Percentiles rank a stretch among this genome's conserved stretches.
Conservation (phyloP, 2,329 filamentous ascomycete genomes). For the Clonostachys rosea region DNA sequence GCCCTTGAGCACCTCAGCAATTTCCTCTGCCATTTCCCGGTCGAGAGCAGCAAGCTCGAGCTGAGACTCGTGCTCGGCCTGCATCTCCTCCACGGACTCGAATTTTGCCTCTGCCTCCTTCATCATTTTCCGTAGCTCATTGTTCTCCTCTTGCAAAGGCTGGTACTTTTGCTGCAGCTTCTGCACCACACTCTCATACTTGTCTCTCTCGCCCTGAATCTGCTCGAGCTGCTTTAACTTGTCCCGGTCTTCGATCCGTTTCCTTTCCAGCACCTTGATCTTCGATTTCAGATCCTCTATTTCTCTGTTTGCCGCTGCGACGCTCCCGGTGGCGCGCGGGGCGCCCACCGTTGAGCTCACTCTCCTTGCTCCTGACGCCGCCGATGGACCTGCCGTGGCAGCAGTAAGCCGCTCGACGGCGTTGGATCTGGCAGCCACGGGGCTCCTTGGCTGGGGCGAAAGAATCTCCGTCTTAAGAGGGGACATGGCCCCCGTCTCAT, state of each 20-base stretch:
- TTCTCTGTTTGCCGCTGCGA: constrained; percentile 56
- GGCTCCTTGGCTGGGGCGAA: constrained; percentile 44
- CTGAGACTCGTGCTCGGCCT: constrained; percentile 80
- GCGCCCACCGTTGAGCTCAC: constrained; percentile 13
- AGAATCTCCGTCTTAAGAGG: constrained; percentile 46
- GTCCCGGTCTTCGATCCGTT: constrained; percentile 79
- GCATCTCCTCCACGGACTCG: constrained; percentile 62
- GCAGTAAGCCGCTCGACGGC: constrained; percentile 47
- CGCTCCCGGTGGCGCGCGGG: constrained; percentile 27
- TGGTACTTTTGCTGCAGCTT: constrained; percentile 89
- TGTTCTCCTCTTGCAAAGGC: constrained; percentile 74
- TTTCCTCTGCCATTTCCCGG: constrained; percentile 94
- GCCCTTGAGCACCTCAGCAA: constrained; percentile 72
- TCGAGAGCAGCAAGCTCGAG: constrained; percentile 87
- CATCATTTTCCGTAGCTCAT: constrained; percentile 69
- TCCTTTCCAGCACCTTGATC: constrained; percentile 81
- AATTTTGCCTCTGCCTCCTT: constrained; percentile 71
- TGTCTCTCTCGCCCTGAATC: constrained; percentile 70
- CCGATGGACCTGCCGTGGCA: constrained; percentile 13
- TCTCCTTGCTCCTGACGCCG: constrained; percentile 18
- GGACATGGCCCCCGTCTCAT: constrained; percentile 27
- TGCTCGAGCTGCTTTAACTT: constrained; percentile 75
- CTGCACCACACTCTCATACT: constrained; percentile 79
- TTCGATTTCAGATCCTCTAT: constrained; percentile 88
- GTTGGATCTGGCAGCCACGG: constrained; percentile 42